Percentiles rank a stretch among this genome's conserved stretches.
These are phyloP conservation scores for Komagataella ulmi DNA, from an alignment of 805 yeast genomes.

Conservation along the genomic window DNA sequence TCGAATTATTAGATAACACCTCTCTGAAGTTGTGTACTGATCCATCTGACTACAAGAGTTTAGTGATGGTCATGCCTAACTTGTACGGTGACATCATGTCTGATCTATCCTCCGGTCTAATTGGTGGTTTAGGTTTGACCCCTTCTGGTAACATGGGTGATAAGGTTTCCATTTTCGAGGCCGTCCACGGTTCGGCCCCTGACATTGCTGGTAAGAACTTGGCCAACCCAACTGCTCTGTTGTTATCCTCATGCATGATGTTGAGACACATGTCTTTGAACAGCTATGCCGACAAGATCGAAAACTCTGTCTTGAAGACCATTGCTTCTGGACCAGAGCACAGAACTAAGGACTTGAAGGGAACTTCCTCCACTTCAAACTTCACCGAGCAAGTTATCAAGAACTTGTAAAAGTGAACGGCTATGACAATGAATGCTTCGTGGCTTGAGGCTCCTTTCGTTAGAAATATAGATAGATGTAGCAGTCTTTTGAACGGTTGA, in stretches of 20 bases:
- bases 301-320: constrained; percentile 75
- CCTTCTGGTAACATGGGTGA: constrained; percentile 99
- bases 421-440: neutral
- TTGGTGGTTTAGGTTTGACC: constrained; percentile 97
- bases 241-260: constrained; percentile 97
- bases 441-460: neutral
- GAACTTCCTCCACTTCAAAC: constrained; percentile 76
- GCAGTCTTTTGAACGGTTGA: neutral
- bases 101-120: constrained; percentile 92
- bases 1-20: constrained; percentile 91
- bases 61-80: constrained; percentile 96
- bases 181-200: constrained; percentile 99
- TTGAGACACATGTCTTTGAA: constrained; percentile 94
- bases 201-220: constrained; percentile 98
- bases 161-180: constrained; percentile 95
- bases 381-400: constrained; percentile 87
- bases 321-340: constrained; percentile 92
- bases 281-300: constrained; percentile 72
- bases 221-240: constrained; percentile 97
- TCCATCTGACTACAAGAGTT: constrained; percentile 76
- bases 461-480: neutral
- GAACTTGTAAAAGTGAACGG: constrained; percentile 33
- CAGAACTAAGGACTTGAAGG: constrained; percentile 95
- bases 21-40: constrained; percentile 82
- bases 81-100: constrained; percentile 98